A percentile compares a stretch with the other conserved stretches of the same genome.
phyloP scores from a whole-genome alignment of 1,284 basidiomycete genomes.

The Peniophora sp. region DNA sequence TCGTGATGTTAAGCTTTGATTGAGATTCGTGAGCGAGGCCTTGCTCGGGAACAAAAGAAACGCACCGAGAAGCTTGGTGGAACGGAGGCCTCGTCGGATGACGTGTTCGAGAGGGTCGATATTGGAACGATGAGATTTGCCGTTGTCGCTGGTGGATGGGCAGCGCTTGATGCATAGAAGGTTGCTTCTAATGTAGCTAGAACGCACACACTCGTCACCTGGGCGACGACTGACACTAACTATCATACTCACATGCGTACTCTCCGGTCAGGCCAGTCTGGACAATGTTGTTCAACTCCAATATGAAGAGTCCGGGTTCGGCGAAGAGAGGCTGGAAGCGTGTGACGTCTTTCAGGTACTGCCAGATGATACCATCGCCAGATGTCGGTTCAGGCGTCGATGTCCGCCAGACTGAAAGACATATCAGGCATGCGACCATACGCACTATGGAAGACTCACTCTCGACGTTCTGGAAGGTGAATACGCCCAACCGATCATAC shows the following conservation, averaged over 20 bases:
- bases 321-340: constrained; percentile 64
- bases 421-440: not conserved
- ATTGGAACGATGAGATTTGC: constrained; percentile 64
- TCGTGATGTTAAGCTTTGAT: constrained; percentile 31
- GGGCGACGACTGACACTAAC: constrained; percentile 1
- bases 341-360: constrained; percentile 69
- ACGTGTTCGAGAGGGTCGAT: constrained; percentile 51
- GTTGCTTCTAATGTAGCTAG: constrained; percentile 62
- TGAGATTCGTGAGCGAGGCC: not conserved
- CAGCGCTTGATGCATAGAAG: constrained; percentile 51
- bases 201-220: not conserved
- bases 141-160: constrained; percentile 47
- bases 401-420: constrained; percentile 59
- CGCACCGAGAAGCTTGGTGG: constrained; percentile 63
- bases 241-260: constrained; percentile 52
- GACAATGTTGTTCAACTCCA: constrained; percentile 67
- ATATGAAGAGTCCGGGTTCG: constrained; percentile 55
- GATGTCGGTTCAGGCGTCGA: constrained; percentile 69
- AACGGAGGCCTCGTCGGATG: constrained; percentile 59
- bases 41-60: not conserved
- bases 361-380: constrained; percentile 71
- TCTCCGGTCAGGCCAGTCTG: constrained; percentile 50
- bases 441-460: constrained; percentile 33
- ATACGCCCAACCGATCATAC: constrained; percentile 64
- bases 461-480: constrained; percentile 70